Conservation (phyloP, 208 protist species). For the Trypanosoma rangeli region DNA sequence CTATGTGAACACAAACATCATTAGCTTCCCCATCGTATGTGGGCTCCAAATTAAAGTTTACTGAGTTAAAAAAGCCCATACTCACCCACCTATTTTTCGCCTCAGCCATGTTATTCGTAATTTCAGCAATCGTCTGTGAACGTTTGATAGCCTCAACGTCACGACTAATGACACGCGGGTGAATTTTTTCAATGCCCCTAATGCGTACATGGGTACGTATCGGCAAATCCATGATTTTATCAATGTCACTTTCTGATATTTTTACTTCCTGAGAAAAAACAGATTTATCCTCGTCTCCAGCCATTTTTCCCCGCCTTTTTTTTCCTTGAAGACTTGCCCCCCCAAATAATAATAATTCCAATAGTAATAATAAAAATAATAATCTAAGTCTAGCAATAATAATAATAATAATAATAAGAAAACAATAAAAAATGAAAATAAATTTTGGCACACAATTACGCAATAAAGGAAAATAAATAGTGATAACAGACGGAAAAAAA, state of each 20-base stretch:
- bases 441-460: too few relatives aligned
- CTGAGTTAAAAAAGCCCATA: slow-evolving; percentile 66
- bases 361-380: too few relatives aligned
- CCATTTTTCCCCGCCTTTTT: slow-evolving; percentile 24
- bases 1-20: slow-evolving; percentile 78
- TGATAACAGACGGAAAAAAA: too few relatives aligned
- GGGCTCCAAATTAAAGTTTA: slow-evolving; percentile 84
- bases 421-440: slow-evolving; percentile 23
- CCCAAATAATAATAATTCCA: slow-evolving; percentile 1
- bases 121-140: slow-evolving; percentile 59
- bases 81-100: slow-evolving; percentile 56
- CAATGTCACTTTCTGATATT: slow-evolving; percentile 58
- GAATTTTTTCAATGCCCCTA: slow-evolving; percentile 46
- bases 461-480: too few relatives aligned
- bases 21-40: slow-evolving; percentile 58
- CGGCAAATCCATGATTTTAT: slow-evolving; percentile 37
- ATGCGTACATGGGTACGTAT: slow-evolving; percentile 75
- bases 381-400: too few relatives aligned
- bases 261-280: slow-evolving; percentile 33
- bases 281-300: slow-evolving; percentile 11
- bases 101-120: slow-evolving; percentile 49
- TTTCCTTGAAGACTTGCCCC: slow-evolving; percentile 18
- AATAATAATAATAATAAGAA: too few relatives aligned
- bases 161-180: slow-evolving; percentile 64
- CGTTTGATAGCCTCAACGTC: slow-evolving; percentile 78